A percentile compares a stretch with the other conserved stretches of the same genome.
These are phyloP conservation scores for Atkinsonella hypoxylon DNA, from an alignment of 2,329 filamentous ascomycete species.

Conservation along the genomic window DNA sequence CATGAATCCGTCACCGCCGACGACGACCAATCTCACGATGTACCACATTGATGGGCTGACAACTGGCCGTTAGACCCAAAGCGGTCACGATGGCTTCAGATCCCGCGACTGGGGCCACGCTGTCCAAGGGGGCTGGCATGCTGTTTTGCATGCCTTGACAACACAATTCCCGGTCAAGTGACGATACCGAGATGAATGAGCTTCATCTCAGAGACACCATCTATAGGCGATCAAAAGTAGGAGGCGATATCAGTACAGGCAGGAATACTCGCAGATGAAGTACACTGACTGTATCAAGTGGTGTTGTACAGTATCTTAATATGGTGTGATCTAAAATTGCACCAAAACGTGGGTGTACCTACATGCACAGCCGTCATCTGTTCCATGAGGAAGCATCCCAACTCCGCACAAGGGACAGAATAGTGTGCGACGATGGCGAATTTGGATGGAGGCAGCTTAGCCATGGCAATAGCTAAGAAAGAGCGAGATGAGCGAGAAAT, in stretches of 20 bases:
- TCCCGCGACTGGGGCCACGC: constrained; percentile 1
- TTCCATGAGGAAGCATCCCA: not conserved
- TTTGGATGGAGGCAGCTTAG: not conserved
- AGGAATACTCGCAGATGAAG: not conserved
- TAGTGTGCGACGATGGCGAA: not conserved
- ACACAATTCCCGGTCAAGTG: constrained; percentile 6
- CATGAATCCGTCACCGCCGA: constrained; percentile 3
- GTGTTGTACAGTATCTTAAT: not conserved
- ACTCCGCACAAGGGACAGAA: not conserved
- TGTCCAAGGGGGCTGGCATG: constrained; percentile 8
- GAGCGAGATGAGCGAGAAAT: not conserved
- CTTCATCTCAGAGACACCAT: constrained; percentile 5
- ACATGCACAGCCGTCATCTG: not conserved
- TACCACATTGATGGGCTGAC: not conserved
- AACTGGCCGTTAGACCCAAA: constrained; percentile 6
- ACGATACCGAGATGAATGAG: constrained; percentile 5
- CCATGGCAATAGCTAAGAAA: not conserved
- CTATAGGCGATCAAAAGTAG: not conserved
- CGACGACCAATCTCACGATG: constrained; percentile 3
- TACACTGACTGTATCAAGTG: not conserved
- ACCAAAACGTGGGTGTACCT: not conserved
- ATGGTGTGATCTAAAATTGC: not conserved
- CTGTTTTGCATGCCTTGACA: constrained; percentile 8
- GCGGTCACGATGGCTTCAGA: constrained; percentile 12
- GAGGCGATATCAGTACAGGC: not conserved